These are phyloP conservation scores for Cryoendolithus antarcticus DNA, from an alignment of 2,329 filamentous ascomycete genomes.

Conservation along the genomic window DNA sequence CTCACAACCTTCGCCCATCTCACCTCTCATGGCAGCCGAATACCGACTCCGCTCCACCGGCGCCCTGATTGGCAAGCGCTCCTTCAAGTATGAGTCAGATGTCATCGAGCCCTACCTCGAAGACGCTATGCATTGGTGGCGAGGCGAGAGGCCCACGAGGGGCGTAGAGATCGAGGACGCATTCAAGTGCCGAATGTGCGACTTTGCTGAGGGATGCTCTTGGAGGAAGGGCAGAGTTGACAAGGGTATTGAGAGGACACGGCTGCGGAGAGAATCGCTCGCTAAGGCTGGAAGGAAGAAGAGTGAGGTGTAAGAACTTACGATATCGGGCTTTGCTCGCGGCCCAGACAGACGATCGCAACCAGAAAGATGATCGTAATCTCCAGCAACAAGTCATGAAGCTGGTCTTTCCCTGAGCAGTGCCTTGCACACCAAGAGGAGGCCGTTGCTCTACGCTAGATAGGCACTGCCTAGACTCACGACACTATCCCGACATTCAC, in stretches of 20 bases:
- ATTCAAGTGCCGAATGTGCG: slow-evolving; percentile 76
- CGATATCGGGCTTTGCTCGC: neutral
- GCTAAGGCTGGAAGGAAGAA: slow-evolving; percentile 6
- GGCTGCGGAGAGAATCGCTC: slow-evolving; percentile 8
- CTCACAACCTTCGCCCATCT: slow-evolving; percentile 25
- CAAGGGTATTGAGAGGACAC: slow-evolving; percentile 32
- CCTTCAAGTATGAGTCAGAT: slow-evolving; percentile 53
- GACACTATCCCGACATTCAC: no score
- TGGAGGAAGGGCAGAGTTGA: slow-evolving; percentile 65
- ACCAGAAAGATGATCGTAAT: no score
- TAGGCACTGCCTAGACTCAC: no score
- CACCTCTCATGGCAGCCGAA: slow-evolving; percentile 45
- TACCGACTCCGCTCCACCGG: slow-evolving; percentile 39
- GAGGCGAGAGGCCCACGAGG: slow-evolving; percentile 55
- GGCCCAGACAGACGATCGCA: neutral
- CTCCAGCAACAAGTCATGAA: no score
- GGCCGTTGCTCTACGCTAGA: no score
- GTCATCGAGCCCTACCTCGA: slow-evolving; percentile 54
- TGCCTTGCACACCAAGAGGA: no score
- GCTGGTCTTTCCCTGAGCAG: no score
- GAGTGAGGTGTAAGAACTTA: slow-evolving; percentile 12
- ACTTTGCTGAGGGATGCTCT: slow-evolving; percentile 65
- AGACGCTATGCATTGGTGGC: slow-evolving; percentile 77
- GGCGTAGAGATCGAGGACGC: slow-evolving; percentile 76
- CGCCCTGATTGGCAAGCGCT: slow-evolving; percentile 43